Conservation (phyloP, 345 rosid genomes). For the Passiflora organensis region DNA sequence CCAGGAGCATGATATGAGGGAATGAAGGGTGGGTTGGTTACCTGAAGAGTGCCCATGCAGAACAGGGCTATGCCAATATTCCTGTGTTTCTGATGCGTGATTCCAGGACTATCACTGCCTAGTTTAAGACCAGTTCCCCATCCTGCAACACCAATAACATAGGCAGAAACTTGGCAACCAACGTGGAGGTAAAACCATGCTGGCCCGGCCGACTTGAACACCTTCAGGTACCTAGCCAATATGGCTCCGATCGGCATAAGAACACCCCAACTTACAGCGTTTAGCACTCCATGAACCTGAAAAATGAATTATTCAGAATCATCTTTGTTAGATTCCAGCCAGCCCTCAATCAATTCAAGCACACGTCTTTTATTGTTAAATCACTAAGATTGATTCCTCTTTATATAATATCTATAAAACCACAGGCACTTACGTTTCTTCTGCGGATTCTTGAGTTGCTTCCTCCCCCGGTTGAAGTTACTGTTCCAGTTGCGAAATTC, state of each 20-base stretch:
- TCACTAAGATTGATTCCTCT: no score
- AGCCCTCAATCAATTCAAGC: neutral
- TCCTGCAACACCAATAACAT: slow-evolving; percentile 68
- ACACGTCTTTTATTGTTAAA: neutral
- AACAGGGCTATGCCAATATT: slow-evolving; percentile 67
- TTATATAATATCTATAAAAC: no score
- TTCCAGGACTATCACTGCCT: slow-evolving; percentile 46
- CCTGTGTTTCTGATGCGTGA: slow-evolving; percentile 44
- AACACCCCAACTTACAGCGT: slow-evolving; percentile 85
- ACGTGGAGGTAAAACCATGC: slow-evolving; percentile 88
- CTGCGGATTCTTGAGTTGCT: slow-evolving; percentile 28
- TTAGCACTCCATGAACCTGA: slow-evolving; percentile 79
- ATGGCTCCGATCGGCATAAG: slow-evolving; percentile 74
- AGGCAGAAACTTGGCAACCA: slow-evolving; percentile 68
- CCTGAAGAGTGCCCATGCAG: slow-evolving; percentile 77
- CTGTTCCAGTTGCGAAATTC: slow-evolving; percentile 42
- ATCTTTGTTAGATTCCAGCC: neutral
- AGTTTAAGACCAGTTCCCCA: slow-evolving; percentile 83
- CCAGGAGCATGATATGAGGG: no score
- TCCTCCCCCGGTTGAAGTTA: slow-evolving; percentile 24
- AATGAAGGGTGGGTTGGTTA: slow-evolving; percentile 3
- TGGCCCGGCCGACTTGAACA: slow-evolving; percentile 66
- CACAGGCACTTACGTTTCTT: slow-evolving; percentile 67
- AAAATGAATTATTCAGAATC: neutral
- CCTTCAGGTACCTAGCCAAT: slow-evolving; percentile 74